Conservation (phyloP, 805 yeast species). For the Jamesozyma gamospora region DNA sequence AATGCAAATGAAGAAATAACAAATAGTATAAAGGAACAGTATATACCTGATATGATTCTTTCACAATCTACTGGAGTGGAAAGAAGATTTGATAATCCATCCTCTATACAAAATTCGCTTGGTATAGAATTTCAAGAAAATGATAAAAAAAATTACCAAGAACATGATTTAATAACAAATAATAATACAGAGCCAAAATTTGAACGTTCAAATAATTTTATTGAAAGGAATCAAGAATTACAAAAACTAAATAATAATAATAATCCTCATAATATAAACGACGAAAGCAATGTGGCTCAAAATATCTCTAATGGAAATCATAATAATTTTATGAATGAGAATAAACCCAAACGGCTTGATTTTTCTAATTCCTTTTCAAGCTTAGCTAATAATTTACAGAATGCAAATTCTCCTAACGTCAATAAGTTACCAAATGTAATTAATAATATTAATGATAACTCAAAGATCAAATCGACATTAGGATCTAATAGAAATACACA, state of each 20-base stretch:
- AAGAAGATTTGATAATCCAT: constrained; percentile 30
- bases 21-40: constrained; percentile 22
- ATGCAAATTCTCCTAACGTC: constrained; percentile 9
- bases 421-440: background rate
- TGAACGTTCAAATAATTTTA: background rate
- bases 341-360: constrained; percentile 3
- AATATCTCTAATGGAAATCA: background rate
- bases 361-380: constrained; percentile 27
- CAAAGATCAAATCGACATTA: background rate
- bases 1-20: background rate
- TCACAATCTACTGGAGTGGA: constrained; percentile 48
- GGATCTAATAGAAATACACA: background rate
- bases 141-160: background rate
- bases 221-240: background rate
- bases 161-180: background rate
- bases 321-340: too few relatives aligned
- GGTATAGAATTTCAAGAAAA: constrained; percentile 9
- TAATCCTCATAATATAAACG: too few relatives aligned
- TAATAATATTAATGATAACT: background rate
- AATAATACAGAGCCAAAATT: background rate
- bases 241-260: background rate
- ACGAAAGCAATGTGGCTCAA: too few relatives aligned
- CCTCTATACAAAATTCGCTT: constrained; percentile 26
- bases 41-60: constrained; percentile 35
- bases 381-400: constrained; percentile 23